Base-by-base conservation (phyloP, 2,329 filamentous ascomycete species). In the Septoria petroselini region DNA sequence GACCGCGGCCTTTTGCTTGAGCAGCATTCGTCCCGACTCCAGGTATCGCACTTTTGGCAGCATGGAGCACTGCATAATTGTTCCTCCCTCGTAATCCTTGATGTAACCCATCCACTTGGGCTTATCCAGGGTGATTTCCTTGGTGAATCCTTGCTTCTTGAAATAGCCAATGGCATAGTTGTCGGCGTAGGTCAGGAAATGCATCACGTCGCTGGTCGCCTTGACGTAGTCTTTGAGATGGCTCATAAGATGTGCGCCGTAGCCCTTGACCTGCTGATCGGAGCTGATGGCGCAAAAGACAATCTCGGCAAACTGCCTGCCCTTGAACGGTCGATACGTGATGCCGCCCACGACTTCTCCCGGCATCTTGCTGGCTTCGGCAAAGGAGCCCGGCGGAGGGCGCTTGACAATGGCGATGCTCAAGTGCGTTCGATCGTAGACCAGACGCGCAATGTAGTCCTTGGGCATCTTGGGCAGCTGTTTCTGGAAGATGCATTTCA, bases 111-210 rank as follows among this genome's bases (percentile, higher is more conserved):
- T 97, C 93, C 93, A 98, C 3, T 89, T 84, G 2, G 85, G 83
- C 63, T 84, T 86, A 52, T 93, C 87, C 1, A 98, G 81, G 0
- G 91, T 95, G 57, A 98, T 97, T 63, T 98, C 91, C 68, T 98
- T 98, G 1, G 93, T 97, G 66, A 98, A 98, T 0, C 93, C 93
- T 68, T 98, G 93, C 68, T 98, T 98, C 70, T 97, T 95, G 72
- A 98, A 98, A 70, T 97, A 98, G 8, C 93, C 93, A 58, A 95
- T 98, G 31, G 93, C 93, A 65, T 97, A 97, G 70, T 98, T 98
- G 70, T 98, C 93, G 58, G 93, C 93, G 65, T 98, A 98, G 1
- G 93, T 98, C 2, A 98, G 78, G 70, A 98, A 98, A 70, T 98
- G 91, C 91, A 96, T 97, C 40, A 98, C 91, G 58, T 91, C 85